Base-by-base conservation (phyloP, 1,284 basidiomycete species). In the Paramarasmius palmivorus region DNA sequence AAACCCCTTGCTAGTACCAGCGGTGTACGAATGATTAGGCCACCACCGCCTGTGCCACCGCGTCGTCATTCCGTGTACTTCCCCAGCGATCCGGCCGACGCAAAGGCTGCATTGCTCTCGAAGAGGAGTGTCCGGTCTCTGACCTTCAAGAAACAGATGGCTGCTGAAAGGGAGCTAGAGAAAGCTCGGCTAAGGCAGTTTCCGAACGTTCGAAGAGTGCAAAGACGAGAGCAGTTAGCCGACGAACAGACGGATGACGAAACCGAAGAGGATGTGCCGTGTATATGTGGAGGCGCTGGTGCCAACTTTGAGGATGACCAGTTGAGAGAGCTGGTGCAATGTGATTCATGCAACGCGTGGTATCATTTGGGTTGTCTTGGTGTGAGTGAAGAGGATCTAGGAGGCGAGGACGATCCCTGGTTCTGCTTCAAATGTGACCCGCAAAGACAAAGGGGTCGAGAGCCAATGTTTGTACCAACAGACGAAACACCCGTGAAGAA, bases 31-130 rank as follows among this genome's bases (percentile, higher is more conserved):
- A 32, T 32, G 29, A 32, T 32, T 12, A 32, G 29, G 12, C 23
- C 29, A 29, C 44, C 44, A 39, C 39, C 34, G 39, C 47, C 37
- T 26, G 9, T 14, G 20, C 25, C 47, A 12, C 25, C 47, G 17
- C 61, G 58, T 36, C 63, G 62, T 48, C 64, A 63, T 49, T 72
- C 63, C 49, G 57, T 71, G 10, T 68, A 77, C 50, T 74, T 84
- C 55, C 81, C 80, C 0, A 81, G 73, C 56, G 88, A 90, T 64
- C 84, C 86, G 6, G 84, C 83, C 4, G 88, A 92, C 62, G 89
- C 89, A 0, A 78, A 82, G 49, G 81, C 79, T 0, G 88, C 87
- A 1, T 71, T 92, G 26, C 67, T 88, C 45, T 83, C 86, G 2
- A 89, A 88, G 68, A 81, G 76, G 58, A 83, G 79, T 17, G 82